Evolutionary conservation across 306 rosid genomes (phyloP), one percentile per base, ranked within the genome.

Genomic region (Trifolium fragiferum): DNA sequence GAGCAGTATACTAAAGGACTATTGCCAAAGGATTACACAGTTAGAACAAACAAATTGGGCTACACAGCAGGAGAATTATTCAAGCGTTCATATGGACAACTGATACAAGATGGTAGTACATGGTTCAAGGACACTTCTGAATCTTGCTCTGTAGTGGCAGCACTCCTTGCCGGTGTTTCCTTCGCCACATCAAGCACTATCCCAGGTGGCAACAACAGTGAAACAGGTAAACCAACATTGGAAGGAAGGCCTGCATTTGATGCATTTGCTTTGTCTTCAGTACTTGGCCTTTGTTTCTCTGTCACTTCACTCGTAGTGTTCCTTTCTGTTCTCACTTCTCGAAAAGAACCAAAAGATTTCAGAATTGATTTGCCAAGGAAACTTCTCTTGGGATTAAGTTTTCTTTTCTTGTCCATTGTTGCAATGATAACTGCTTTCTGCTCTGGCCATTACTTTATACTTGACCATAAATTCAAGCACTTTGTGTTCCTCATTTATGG

Each of bases 361-460:
- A 58, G 55, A 0, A 57, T 6, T 16, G 77, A 46, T 49, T 32
- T 89, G 76, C 89, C 89, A 2, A 14, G 57, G 5, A 89, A 81
- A 71, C 78, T 87, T 8, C 38, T 87, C 8, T 0, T 81, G 8
- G 92, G 89, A 2, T 53, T 82, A 5, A 77, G 77, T 16, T 79
- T 89, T 5, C 82, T 91, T 2, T 87, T 87, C n/a, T 7, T 89
- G 23, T 79, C 89, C 3, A 83, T 91, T 6, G 27, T 66, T 18
- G 70, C 90, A 1, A 68, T 91, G 70, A 10, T 87, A 51, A 15
- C 21, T 20, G 61, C 92, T 1, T 91, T 86, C 41, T 81, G 87
- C 10, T 76, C 92, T 0, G 89, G 85, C 0, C 82, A 87, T 67
- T 77, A 79, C 82, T 84, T 79, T 54, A 33, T 78, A 64, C 66